These are phyloP conservation scores for Cryptococcus hybrid DNA, from an alignment of 1,284 basidiomycete species.

Conservation along the genomic window DNA sequence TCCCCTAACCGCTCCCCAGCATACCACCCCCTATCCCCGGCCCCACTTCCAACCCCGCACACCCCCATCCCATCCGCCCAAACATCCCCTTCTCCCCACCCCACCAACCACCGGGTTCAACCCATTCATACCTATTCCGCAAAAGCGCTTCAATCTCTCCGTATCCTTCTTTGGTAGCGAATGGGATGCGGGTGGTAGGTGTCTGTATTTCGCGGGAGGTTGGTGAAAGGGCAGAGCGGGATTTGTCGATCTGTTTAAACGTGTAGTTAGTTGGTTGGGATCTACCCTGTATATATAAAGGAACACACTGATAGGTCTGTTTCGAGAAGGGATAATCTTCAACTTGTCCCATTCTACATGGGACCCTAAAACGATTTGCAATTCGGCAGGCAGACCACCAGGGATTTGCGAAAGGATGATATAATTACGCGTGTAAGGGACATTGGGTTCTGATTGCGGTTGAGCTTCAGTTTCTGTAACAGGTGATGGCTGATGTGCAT, in stretches of 20 bases:
- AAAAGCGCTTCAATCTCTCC: constrained; percentile 39
- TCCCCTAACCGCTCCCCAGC: constrained; percentile 33
- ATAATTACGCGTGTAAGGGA: constrained; percentile 46
- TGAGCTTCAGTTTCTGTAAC: too few species aligned
- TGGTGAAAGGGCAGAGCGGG: constrained; percentile 53
- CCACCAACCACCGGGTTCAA: constrained; percentile 30
- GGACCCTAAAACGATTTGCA: constrained; percentile 50
- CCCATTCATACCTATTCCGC: constrained; percentile 33
- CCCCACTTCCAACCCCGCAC: constrained; percentile 4
- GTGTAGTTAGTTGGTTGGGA: neutral
- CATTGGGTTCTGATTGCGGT: neutral
- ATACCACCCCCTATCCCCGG: constrained; percentile 30
- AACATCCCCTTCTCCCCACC: constrained; percentile 37
- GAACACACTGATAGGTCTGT: constrained; percentile 47
- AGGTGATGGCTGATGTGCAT: too few species aligned
- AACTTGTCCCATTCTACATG: constrained; percentile 52
- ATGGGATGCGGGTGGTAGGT: constrained; percentile 51
- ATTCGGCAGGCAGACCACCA: constrained; percentile 49
- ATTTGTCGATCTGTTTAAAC: constrained; percentile 28
- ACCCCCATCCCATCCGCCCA: constrained; percentile 34
- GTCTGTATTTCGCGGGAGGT: constrained; percentile 53
- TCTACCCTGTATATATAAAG: neutral
- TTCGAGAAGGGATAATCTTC: constrained; percentile 47
- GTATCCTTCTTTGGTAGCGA: constrained; percentile 50
- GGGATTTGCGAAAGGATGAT: constrained; percentile 50